Evolutionary conservation across 2,329 filamentous ascomycete genomes (phyloP), one percentile per base, ranked within the genome.

Genomic region (Ascochyta clinopodiicola): DNA sequence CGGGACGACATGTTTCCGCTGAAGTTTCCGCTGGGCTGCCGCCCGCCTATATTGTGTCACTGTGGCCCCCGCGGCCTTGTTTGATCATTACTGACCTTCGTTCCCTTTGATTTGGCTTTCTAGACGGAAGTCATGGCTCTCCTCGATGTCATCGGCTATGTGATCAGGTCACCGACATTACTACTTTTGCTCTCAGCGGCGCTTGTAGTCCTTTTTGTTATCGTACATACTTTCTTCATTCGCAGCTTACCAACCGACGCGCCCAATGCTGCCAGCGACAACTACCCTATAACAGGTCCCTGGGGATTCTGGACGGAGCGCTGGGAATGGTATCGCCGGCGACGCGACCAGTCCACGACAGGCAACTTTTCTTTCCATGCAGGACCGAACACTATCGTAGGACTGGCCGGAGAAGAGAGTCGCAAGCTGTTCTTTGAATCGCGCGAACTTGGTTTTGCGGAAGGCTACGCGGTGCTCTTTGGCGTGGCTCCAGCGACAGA

Each of bases 311-410:
- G 82, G 72, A 78, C 77, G 3, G 56, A 72, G 15, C 73, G 81
- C 47, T 76, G 74, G 67, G 75, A 79, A 24, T 84, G 82, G 62
- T 76, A 78, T 48, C 62, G 61, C 17, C 52, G 74, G n/a, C 72
- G 73, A 9, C 60, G 61, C 6, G 60, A 58, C 13, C 57, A 70
- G 7, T 74, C 74, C 0, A 46, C 60, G 5, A 77, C 73, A 1
- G 79, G 80, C 24, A 79, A 79, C 44, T 84, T 82, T 60, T 79
- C 75, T 46, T 84, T 83, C 61, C 79, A 79, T 58, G 77, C 79
- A 3, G 82, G 82, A 0, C 64, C 74, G 6, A 72, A 79, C 51
- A 73, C 72, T 2, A 75, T 84, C 12, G 68, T 84, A 8, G 79
- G 73, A 2, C 43, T 84, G 10, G 76, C 74, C 4, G 81, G 82